Percentiles rank a stretch among this genome's conserved stretches.
Conservation (phyloP, 192 early-diverging fungal genomes). For the Pilaira anomala region DNA sequence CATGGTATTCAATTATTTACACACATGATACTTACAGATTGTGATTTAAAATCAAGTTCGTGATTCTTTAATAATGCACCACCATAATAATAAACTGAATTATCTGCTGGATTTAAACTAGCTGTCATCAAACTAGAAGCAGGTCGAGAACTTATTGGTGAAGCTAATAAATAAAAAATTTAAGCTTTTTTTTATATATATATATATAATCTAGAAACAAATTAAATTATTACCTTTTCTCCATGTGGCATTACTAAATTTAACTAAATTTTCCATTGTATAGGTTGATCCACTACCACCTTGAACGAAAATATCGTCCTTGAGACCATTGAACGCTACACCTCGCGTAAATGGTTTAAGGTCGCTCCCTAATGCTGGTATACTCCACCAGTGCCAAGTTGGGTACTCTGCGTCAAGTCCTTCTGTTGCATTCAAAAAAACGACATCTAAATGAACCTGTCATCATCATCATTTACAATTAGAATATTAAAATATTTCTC, state of each 20-base stretch:
- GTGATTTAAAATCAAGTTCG: not conserved
- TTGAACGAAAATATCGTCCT: not conserved
- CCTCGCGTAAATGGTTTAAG: not conserved
- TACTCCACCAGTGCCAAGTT: not conserved
- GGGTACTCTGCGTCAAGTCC: not conserved
- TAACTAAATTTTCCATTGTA: not conserved
- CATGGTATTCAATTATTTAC: too few species aligned
- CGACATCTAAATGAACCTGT: not conserved
- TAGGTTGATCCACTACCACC: not conserved
- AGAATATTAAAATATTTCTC: too few species aligned
- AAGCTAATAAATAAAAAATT: not conserved
- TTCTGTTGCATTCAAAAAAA: not conserved
- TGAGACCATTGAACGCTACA: not conserved
- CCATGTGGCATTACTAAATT: not conserved
- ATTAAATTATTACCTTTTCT: not conserved
- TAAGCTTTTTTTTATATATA: too few species aligned
- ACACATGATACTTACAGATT: not conserved
- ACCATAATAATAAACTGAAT: constrained; percentile 12
- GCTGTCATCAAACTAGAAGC: not conserved
- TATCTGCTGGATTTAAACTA: not conserved
- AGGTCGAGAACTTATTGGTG: too few species aligned
- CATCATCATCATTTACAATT: not conserved
- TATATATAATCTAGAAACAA: too few species aligned
- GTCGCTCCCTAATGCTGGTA: not conserved
- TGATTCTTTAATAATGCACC: not conserved